Conservation (phyloP, 345 rosid species). For the Populus deltoides region DNA sequence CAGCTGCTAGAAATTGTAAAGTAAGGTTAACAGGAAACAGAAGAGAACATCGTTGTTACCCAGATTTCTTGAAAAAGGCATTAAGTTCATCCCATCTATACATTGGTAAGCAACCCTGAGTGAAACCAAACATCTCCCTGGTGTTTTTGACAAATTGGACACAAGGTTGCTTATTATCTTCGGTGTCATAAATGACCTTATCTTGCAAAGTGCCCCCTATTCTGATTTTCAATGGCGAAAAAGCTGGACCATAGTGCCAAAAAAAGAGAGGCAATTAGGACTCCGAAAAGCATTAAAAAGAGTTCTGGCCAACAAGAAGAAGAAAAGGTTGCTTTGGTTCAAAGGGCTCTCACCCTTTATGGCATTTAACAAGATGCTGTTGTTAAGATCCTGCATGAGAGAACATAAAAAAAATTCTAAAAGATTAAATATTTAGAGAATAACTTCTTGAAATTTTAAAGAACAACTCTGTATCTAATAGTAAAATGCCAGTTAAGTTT, state of each 20-base stretch:
- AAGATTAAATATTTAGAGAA: neutral
- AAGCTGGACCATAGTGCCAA: conserved; percentile 37
- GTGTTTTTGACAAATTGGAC: conserved; percentile 38
- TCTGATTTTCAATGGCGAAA: conserved; percentile 69
- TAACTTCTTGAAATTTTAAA: neutral
- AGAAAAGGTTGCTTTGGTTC: neutral
- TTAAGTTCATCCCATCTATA: conserved; percentile 70
- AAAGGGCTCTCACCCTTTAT: conserved; percentile 41
- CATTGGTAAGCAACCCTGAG: conserved; percentile 62
- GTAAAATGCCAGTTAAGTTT: neutral
- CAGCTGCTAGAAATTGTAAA: neutral
- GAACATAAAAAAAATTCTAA: neutral
- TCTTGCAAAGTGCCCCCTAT: conserved; percentile 72
- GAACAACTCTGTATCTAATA: neutral
- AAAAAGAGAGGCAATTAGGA: neutral
- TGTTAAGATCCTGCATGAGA: conserved; percentile 52
- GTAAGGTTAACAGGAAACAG: neutral
- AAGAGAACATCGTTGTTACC: conserved; percentile 32
- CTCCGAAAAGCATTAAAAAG: neutral
- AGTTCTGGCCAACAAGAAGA: neutral
- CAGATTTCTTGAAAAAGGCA: conserved; percentile 53
- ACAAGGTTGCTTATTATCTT: conserved; percentile 41
- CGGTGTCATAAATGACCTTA: conserved; percentile 52
- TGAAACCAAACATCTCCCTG: conserved; percentile 52
- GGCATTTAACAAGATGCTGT: conserved; percentile 51